Percentiles rank a stretch among this genome's conserved stretches.
Evolutionary conservation across 306 rosid species (phyloP).

Genomic region (Betula pendula): DNA sequence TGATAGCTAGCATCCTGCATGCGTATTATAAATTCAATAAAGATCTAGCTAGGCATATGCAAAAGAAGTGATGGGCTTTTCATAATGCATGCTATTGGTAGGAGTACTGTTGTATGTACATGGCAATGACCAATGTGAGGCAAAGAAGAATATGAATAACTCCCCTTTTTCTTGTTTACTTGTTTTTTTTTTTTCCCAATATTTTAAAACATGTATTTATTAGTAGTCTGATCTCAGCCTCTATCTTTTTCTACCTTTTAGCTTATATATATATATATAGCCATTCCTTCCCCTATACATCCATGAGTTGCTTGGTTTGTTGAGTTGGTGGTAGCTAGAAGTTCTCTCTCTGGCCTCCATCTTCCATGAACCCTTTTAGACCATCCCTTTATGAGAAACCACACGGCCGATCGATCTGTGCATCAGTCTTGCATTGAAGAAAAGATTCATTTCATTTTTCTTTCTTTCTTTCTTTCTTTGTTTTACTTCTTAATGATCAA

Average conservation of each 20-base stretch:
- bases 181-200: not conserved
- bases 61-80: constrained; percentile 29
- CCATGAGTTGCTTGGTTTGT: constrained; percentile 19
- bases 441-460: not conserved
- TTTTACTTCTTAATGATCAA: no score
- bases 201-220: constrained; percentile 7
- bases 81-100: constrained; percentile 40
- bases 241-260: not conserved
- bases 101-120: constrained; percentile 20
- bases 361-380: not conserved
- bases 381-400: no score
- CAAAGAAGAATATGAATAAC: constrained; percentile 60
- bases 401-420: no score
- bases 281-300: constrained; percentile 17
- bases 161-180: constrained; percentile 20
- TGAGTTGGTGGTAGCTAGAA: not conserved
- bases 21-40: not conserved
- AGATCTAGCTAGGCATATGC: constrained; percentile 2
- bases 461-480: not conserved
- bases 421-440: no score
- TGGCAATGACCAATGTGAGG: constrained; percentile 22
- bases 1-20: not conserved
- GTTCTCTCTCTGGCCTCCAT: not conserved
- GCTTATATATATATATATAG: constrained; percentile 64
- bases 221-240: constrained; percentile 1